A percentile compares a stretch with the other conserved stretches of the same genome.
Conservation (phyloP, 331 rosid species). For the Rhamnella rubrinervis region DNA sequence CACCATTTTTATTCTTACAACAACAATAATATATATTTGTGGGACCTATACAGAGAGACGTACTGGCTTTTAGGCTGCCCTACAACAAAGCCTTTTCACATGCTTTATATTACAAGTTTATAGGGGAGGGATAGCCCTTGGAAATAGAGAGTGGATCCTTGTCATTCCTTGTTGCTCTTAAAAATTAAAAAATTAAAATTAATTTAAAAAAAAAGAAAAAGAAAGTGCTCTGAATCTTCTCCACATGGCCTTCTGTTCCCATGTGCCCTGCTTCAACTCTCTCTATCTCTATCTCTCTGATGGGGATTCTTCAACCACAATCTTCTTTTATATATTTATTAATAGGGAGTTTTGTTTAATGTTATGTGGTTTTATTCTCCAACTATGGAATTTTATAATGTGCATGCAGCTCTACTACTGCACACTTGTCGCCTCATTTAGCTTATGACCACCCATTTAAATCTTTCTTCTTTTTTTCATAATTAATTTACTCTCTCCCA, state of each 20-base stretch:
- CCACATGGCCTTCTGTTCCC: slow-evolving; percentile 84
- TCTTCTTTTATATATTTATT: slow-evolving; percentile 8
- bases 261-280: slow-evolving; percentile 56
- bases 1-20: not conserved
- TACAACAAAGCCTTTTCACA: slow-evolving; percentile 39
- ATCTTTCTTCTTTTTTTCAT: not conserved
- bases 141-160: slow-evolving; percentile 50
- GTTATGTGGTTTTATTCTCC: slow-evolving; percentile 14
- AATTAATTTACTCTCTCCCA: not conserved
- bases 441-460: slow-evolving; percentile 8
- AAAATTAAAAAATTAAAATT: not conserved
- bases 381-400: slow-evolving; percentile 18
- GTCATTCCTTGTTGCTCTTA: slow-evolving; percentile 45
- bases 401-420: slow-evolving; percentile 8
- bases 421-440: slow-evolving; percentile 16
- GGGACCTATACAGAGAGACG: slow-evolving; percentile 22
- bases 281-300: slow-evolving; percentile 4
- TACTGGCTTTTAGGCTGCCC: slow-evolving; percentile 31
- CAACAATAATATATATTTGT: not conserved
- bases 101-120: slow-evolving; percentile 41
- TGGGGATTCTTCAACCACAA: slow-evolving; percentile 29
- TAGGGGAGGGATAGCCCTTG: slow-evolving; percentile 33
- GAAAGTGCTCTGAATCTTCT: slow-evolving; percentile 62
- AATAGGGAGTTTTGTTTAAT: not conserved
- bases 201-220: slow-evolving; percentile 2